These are phyloP conservation scores for Vicia sativa DNA, from an alignment of 306 rosid genomes.

Conservation along the genomic window DNA sequence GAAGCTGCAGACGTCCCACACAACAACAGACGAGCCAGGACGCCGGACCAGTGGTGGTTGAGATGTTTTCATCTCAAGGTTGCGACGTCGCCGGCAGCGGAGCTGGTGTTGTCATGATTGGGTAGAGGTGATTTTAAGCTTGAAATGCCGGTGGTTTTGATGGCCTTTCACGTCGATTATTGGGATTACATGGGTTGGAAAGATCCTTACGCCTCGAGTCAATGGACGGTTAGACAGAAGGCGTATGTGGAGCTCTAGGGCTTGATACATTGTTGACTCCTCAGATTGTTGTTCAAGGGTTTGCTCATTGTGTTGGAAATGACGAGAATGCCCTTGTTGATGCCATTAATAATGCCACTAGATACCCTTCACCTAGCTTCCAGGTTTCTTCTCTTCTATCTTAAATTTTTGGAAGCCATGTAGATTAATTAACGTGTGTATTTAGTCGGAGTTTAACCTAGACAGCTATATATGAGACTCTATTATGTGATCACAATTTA, in stretches of 20 bases:
- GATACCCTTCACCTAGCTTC: constrained; percentile 66
- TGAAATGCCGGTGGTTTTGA: constrained; percentile 66
- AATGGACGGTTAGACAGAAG: constrained; percentile 87
- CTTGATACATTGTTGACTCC: constrained; percentile 88
- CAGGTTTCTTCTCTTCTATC: constrained; percentile 48
- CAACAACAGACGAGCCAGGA: constrained; percentile 59
- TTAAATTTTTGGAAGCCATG: too few relatives aligned
- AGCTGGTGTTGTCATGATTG: constrained; percentile 72
- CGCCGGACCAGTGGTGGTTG: constrained; percentile 79
- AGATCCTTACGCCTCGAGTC: constrained; percentile 87
- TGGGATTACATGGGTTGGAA: constrained; percentile 99
- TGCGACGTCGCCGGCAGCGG: constrained; percentile 88
- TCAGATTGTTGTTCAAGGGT: constrained; percentile 77
- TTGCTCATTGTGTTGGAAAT: constrained; percentile 68
- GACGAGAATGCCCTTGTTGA: constrained; percentile 61
- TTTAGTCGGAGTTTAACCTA: too few relatives aligned
- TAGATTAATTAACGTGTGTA: too few relatives aligned
- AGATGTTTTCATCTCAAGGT: constrained; percentile 93
- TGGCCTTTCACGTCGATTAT: constrained; percentile 86
- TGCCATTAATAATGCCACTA: constrained; percentile 53
- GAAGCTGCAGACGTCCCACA: constrained; percentile 41
- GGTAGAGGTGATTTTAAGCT: constrained; percentile 80
- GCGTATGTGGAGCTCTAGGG: constrained; percentile 75
- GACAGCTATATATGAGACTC: too few relatives aligned
- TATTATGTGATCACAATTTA: too few relatives aligned